Evolutionary conservation across 2,329 filamentous ascomycete species (phyloP).

Genomic region (Fonsecaea nubica): DNA sequence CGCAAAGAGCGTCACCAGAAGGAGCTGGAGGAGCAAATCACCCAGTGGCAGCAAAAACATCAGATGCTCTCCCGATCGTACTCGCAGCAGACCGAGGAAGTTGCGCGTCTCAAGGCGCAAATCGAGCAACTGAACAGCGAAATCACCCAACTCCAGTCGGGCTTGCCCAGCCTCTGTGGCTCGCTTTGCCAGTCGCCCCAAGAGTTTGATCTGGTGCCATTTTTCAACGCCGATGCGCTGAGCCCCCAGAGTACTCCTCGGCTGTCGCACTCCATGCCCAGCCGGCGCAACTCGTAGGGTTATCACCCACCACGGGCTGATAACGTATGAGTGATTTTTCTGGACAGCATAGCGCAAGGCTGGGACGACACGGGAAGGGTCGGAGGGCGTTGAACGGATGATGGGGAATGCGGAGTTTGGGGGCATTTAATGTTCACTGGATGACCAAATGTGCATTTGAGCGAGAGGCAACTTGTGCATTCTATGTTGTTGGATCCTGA

Average conservation of each 20-base stretch:
- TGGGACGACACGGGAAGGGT: not conserved
- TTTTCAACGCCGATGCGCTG: constrained; percentile 27
- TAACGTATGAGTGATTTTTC: constrained; percentile 4
- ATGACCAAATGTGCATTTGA: constrained; percentile 15
- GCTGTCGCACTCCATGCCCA: constrained; percentile 18
- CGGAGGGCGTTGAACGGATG: not conserved
- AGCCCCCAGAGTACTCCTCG: constrained; percentile 30
- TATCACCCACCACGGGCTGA: not conserved
- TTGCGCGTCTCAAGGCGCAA: constrained; percentile 34
- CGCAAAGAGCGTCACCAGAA: constrained; percentile 94
- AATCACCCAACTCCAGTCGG: constrained; percentile 34
- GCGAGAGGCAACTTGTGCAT: constrained; percentile 13
- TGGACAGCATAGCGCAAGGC: constrained; percentile 26
- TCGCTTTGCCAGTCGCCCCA: constrained; percentile 33
- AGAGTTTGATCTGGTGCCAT: constrained; percentile 38
- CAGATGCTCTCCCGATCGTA: constrained; percentile 34
- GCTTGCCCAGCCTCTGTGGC: constrained; percentile 30
- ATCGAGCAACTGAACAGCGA: constrained; percentile 37
- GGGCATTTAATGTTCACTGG: not conserved
- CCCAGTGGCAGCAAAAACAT: constrained; percentile 38
- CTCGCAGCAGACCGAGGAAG: constrained; percentile 35
- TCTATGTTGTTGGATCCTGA: not conserved
- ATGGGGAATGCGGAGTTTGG: not conserved
- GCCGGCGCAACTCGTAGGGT: constrained; percentile 18
- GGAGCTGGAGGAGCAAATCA: constrained; percentile 73